These are phyloP conservation scores for Tulasnella sp. DNA, from an alignment of 768 basidiomycete genomes.

Conservation along the genomic window DNA sequence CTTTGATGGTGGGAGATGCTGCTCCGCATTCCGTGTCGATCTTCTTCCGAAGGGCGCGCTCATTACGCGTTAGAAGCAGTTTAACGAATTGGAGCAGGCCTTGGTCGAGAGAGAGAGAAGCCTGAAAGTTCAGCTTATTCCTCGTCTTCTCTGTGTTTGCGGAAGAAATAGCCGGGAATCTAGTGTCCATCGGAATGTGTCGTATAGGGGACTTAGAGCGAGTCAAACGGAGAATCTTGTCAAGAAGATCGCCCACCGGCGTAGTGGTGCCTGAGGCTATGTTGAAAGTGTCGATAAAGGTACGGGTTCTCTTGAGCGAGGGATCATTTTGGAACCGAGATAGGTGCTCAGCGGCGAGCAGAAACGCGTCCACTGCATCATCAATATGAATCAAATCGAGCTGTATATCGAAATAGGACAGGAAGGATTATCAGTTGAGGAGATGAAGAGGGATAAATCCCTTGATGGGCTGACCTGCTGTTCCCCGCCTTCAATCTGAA, in stretches of 20 bases:
- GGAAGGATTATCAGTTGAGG: too few species aligned
- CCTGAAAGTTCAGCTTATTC: slow-evolving; percentile 40
- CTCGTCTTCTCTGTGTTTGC: slow-evolving; percentile 23
- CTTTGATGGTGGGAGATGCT: not conserved
- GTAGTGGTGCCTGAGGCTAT: slow-evolving; percentile 40
- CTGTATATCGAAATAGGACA: not conserved
- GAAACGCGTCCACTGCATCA: slow-evolving; percentile 42
- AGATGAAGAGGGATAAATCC: not conserved
- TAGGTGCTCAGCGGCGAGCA: slow-evolving; percentile 38
- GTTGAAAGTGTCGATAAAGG: slow-evolving; percentile 39
- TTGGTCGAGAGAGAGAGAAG: slow-evolving; percentile 38
- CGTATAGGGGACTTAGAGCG: slow-evolving; percentile 41
- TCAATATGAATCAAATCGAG: slow-evolving; percentile 42
- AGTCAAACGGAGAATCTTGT: slow-evolving; percentile 39
- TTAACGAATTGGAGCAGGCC: slow-evolving; percentile 40
- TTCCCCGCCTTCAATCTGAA: slow-evolving; percentile 41
- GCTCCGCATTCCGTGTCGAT: not conserved
- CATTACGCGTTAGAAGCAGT: not conserved
- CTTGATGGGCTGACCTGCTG: slow-evolving; percentile 28
- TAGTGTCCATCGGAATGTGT: slow-evolving; percentile 36
- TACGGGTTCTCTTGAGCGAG: not conserved
- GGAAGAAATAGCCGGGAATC: not conserved
- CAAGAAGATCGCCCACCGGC: slow-evolving; percentile 39
- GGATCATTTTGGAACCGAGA: not conserved
- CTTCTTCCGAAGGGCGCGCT: not conserved